Conservation (phyloP, 768 basidiomycete genomes). For the Baorangia bicolor region DNA sequence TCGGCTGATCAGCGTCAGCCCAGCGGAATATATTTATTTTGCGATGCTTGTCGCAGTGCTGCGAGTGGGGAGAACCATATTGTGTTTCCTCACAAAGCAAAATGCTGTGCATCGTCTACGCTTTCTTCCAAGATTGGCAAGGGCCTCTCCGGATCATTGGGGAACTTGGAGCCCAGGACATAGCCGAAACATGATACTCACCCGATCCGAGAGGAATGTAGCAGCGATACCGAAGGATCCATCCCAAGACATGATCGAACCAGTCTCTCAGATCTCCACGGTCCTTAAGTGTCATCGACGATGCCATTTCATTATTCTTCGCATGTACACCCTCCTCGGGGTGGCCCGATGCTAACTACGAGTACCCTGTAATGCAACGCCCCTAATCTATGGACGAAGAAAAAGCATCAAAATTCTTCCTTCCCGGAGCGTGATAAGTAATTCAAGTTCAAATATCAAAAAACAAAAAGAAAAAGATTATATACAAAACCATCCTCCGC, state of each 20-base stretch:
- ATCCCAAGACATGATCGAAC: neutral
- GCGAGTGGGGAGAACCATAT: neutral
- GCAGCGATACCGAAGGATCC: neutral
- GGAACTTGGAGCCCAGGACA: no score
- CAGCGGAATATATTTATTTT: slow-evolving; percentile 4
- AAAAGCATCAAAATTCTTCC: slow-evolving; percentile 1
- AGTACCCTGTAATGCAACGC: slow-evolving; percentile 1
- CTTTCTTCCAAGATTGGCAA: no score
- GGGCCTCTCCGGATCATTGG: no score
- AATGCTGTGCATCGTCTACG: neutral
- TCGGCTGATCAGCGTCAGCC: slow-evolving; percentile 5
- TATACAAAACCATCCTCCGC: neutral
- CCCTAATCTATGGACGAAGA: slow-evolving; percentile 4
- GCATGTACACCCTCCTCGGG: neutral
- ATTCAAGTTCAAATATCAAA: neutral
- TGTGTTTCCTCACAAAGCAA: neutral
- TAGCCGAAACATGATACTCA: no score
- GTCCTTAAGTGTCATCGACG: neutral
- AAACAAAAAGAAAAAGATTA: neutral
- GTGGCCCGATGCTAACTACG: neutral
- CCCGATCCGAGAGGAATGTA: no score
- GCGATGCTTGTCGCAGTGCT: neutral
- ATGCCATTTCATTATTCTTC: slow-evolving; percentile 6
- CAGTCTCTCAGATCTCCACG: no score
- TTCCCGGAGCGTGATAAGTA: neutral